Evolutionary conservation across 805 yeast genomes (phyloP).

Genomic region (Barnettozyma sucrosica): DNA sequence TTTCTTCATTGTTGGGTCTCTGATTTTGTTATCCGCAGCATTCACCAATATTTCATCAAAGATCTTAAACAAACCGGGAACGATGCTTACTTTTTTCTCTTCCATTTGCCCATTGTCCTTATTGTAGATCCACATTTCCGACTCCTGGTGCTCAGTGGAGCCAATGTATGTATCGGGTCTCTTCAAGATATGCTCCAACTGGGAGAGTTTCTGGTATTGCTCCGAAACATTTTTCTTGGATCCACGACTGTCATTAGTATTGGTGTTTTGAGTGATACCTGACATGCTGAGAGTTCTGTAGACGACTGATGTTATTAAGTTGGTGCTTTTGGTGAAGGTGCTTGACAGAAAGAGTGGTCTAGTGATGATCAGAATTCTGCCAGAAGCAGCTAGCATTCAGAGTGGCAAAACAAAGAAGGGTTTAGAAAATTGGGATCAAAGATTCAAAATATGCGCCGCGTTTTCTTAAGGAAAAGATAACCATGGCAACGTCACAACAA

Average conservation of each 20-base stretch:
- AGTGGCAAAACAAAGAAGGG: background rate
- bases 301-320: background rate
- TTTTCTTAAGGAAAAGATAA: background rate
- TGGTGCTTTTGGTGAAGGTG: background rate
- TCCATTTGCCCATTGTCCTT: constrained; percentile 56
- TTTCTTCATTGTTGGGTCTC: constrained; percentile 86
- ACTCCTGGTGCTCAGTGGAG: constrained; percentile 75
- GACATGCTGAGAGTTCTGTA: constrained; percentile 5
- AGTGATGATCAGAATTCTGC: constrained; percentile 1
- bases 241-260: constrained; percentile 7
- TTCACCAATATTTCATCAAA: constrained; percentile 96
- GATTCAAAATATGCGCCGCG: constrained; percentile 1
- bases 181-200: constrained; percentile 90
- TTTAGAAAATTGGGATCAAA: background rate
- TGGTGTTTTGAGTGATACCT: constrained; percentile 6
- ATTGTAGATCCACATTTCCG: constrained; percentile 83
- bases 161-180: constrained; percentile 99
- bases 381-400: constrained; percentile 1
- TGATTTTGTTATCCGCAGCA: constrained; percentile 97
- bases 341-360: background rate
- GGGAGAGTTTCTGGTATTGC: constrained; percentile 90
- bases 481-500: background rate
- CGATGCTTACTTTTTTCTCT: constrained; percentile 62
- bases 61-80: constrained; percentile 93
- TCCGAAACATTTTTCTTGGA: constrained; percentile 45